Evolutionary conservation across 192 early-diverging fungal species (phyloP).

Genomic region (Backusella morwellensis): DNA sequence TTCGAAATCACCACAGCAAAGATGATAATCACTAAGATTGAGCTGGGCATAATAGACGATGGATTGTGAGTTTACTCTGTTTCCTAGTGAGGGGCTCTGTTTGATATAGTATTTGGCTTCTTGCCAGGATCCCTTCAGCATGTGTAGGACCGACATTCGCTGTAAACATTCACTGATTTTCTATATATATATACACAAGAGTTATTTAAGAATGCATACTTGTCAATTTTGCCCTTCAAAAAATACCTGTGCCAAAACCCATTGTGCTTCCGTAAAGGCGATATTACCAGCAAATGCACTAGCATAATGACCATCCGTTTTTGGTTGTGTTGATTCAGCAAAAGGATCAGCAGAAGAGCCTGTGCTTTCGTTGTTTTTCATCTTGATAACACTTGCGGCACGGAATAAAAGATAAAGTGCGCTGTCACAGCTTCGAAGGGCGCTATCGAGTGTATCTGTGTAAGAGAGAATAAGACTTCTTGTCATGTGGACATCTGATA

Average conservation of each 20-base stretch:
- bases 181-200: constrained; percentile 17
- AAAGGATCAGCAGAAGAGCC: not conserved
- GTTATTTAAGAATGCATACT: no score
- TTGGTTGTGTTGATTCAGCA: not conserved
- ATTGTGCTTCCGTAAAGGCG: constrained; percentile 32
- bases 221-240: no score
- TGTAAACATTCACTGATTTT: constrained; percentile 47
- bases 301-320: not conserved
- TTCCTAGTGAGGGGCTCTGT: constrained; percentile 55
- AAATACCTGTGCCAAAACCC: constrained; percentile 32
- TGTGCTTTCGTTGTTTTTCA: not conserved
- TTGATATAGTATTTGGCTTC: constrained; percentile 65
- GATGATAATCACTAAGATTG: constrained; percentile 54
- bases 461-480: not conserved
- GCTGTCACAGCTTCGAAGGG: not conserved
- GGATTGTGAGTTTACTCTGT: constrained; percentile 37
- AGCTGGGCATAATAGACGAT: constrained; percentile 40
- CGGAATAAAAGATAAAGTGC: not conserved
- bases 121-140: constrained; percentile 53
- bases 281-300: constrained; percentile 12
- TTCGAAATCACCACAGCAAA: constrained; percentile 42
- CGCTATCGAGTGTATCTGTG: not conserved
- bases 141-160: constrained; percentile 49
- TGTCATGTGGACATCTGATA: constrained; percentile 12
- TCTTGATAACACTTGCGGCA: not conserved